A percentile compares a stretch with the other conserved stretches of the same genome.
phyloP scores from a whole-genome alignment of 164 flowering plant species.

The Vitis labrusca region DNA sequence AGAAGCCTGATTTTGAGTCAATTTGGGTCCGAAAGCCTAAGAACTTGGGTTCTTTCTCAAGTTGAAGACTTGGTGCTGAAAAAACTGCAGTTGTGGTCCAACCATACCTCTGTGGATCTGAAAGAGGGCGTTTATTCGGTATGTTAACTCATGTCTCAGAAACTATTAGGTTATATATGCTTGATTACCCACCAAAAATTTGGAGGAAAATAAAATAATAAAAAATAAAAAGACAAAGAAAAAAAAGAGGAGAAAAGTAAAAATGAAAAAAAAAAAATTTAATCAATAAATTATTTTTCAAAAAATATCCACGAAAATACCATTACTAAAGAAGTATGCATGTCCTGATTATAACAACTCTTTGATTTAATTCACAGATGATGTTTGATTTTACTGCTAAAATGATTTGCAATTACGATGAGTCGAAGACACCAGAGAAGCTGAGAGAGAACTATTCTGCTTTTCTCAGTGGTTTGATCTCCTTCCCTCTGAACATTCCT shows the following conservation, averaged over 20 bases:
- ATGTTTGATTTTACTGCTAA: constrained; percentile 66
- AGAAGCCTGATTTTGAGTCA: constrained; percentile 62
- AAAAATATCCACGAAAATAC: too few relatives aligned
- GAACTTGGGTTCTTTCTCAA: constrained; percentile 52
- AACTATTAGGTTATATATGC: not conserved
- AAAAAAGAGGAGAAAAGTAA: too few relatives aligned
- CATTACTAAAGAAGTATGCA: too few relatives aligned
- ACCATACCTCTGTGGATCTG: constrained; percentile 39
- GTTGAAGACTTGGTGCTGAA: constrained; percentile 39
- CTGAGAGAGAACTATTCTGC: constrained; percentile 58
- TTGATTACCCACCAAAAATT: too few relatives aligned
- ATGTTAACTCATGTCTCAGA: constrained; percentile 8
- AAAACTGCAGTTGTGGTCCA: constrained; percentile 44
- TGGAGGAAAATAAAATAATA: too few relatives aligned
- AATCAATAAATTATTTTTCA: too few relatives aligned
- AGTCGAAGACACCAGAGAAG: constrained; percentile 46
- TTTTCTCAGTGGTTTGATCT: constrained; percentile 63
- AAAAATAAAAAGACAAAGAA: too few relatives aligned
- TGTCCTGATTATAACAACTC: too few relatives aligned
- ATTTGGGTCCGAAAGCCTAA: constrained; percentile 65
- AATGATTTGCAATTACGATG: constrained; percentile 59
- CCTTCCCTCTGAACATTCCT: constrained; percentile 75
- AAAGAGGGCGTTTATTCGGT: constrained; percentile 61
- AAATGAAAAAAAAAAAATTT: too few relatives aligned
- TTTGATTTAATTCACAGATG: constrained; percentile 41